Percentiles rank a stretch among this genome's conserved stretches.
These are phyloP conservation scores for Amauroascus niger DNA, from an alignment of 2,329 filamentous ascomycete genomes.

Conservation along the genomic window DNA sequence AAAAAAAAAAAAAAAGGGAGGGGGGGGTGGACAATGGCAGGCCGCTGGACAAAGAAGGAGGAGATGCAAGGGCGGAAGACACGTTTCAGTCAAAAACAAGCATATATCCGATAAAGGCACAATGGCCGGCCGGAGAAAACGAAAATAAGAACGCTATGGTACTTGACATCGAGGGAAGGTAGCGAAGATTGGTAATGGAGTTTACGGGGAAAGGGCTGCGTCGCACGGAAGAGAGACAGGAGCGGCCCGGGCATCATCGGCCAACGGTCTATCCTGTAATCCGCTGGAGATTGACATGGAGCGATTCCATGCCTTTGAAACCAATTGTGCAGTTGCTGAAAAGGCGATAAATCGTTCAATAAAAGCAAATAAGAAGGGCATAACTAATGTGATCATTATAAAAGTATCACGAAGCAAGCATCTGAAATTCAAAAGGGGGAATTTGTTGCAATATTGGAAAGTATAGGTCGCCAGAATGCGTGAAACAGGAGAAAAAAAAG, in stretches of 20 bases:
- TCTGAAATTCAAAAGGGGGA: constrained; percentile 11
- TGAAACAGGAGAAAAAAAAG: not conserved
- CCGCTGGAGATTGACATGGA: not conserved
- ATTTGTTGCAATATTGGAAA: constrained; percentile 1
- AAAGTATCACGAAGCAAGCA: not conserved
- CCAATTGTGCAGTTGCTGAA: not conserved
- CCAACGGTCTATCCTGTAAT: not conserved
- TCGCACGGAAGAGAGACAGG: not conserved
- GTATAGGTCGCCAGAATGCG: constrained; percentile 1
- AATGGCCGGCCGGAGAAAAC: constrained; percentile 12
- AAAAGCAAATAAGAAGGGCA: constrained; percentile 1
- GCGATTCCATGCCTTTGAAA: not conserved
- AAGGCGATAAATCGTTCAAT: constrained; percentile 7
- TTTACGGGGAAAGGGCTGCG: not conserved
- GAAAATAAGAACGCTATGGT: not conserved
- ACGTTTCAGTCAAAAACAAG: not conserved
- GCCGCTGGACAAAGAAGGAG: constrained; percentile 1
- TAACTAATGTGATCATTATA: constrained; percentile 8
- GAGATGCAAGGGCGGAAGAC: constrained; percentile 12
- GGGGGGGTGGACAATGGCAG: constrained; percentile 7
- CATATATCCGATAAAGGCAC: not conserved
- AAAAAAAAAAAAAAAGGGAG: constrained; percentile 11
- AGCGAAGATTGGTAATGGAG: not conserved
- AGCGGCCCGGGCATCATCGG: not conserved
- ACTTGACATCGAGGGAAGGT: constrained; percentile 10